Percentiles rank a stretch among this genome's conserved stretches.
Evolutionary conservation across 2,329 filamentous ascomycete species (phyloP).

Genomic region (Aspergillus novofumigatus): DNA sequence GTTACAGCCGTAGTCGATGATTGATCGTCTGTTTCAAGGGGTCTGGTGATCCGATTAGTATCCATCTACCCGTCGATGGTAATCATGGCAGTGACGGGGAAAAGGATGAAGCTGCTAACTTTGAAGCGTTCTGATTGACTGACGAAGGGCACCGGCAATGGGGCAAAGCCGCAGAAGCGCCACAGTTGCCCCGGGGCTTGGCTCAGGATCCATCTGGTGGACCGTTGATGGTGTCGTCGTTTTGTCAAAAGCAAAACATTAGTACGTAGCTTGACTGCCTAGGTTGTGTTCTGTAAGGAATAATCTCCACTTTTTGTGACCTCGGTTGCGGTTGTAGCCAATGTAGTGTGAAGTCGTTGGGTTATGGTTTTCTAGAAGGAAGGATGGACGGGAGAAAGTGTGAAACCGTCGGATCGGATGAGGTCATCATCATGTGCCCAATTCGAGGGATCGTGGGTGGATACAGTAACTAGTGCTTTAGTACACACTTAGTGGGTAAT

Average conservation of each 20-base stretch:
- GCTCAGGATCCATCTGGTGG: background rate
- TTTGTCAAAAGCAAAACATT: background rate
- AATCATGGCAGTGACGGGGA: background rate
- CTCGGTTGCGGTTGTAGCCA: background rate
- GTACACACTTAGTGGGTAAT: background rate
- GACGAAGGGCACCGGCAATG: background rate
- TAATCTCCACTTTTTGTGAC: background rate
- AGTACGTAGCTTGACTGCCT: background rate
- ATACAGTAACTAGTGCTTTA: no score
- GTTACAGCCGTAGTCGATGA: background rate
- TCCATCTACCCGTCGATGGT: background rate
- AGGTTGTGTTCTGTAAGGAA: background rate
- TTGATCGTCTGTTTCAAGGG: background rate
- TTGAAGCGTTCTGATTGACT: background rate
- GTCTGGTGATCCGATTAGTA: background rate
- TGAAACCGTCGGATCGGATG: background rate
- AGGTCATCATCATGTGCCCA: background rate
- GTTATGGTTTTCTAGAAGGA: background rate
- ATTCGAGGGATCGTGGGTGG: no score
- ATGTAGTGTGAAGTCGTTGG: background rate
- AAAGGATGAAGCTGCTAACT: background rate
- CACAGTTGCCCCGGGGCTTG: background rate
- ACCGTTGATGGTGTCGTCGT: background rate
- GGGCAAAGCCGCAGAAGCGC: background rate
- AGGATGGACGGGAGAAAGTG: background rate